Evolutionary conservation across 2,329 filamentous ascomycete species (phyloP), one percentile per base, ranked within the genome.

Genomic region (Pezicula carpinea): DNA sequence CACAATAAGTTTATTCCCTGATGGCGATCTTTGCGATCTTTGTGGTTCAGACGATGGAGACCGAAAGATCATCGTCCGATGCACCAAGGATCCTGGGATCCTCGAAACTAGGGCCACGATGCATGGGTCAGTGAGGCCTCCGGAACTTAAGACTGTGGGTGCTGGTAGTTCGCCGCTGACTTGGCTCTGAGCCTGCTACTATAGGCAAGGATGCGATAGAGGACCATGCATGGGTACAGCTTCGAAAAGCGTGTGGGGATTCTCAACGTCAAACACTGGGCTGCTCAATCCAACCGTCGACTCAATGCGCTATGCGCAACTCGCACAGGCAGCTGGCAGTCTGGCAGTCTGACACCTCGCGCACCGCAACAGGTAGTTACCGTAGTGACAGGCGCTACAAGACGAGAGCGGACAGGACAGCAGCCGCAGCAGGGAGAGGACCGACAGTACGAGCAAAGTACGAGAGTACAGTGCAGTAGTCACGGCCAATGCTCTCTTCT

Each of bases 241-340:
- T 52, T 52, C 50, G 42, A 50, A 52, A 51, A 29, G 42, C 56
- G 55, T 60, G 56, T 61, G 59, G 59, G 55, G 58, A 61, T 56
- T 56, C 48, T 58, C 47, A 62, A 62, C 59, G 47, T 62, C 59
- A 63, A 63, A 62, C 60, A 61, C 57, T 57, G 47, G 59, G 51
- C 59, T 53, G 38, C 18, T 23, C 33, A 61, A 53, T 57, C 51
- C 49, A 18, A 49, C 49, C 48, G 53, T 59, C 51, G 49, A 54
- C 54, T 62, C 52, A 57, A 63, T 63, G 60, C 60, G 58, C 54
- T 61, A 59, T 58, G 56, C 56, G 54, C 44, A 51, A 48, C 52
- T 48, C 44, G 21, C 45, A 38, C 35, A 22, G 18, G 40, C 43
- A 39, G 21, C 33, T 21, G 22, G 39, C 44, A 47, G 19, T 40